These are phyloP conservation scores for Cordyceps tenuipes DNA, from an alignment of 2,329 filamentous ascomycete species.

Conservation along the genomic window DNA sequence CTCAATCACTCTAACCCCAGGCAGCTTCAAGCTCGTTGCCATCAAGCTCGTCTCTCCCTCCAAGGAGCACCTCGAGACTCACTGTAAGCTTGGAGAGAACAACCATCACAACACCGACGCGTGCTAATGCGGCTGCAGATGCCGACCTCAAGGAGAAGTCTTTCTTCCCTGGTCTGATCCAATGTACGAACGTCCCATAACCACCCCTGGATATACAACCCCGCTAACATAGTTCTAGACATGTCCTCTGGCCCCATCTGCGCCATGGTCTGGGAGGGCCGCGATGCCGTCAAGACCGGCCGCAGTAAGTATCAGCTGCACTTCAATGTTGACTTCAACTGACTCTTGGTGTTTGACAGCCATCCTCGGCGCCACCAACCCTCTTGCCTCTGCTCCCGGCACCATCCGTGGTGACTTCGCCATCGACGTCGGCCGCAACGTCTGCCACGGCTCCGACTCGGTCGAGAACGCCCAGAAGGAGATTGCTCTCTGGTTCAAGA, in stretches of 20 bases:
- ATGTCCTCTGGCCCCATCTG: constrained; percentile 95
- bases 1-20: constrained; percentile 3
- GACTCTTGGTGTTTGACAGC: constrained; percentile 32
- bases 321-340: constrained; percentile 14
- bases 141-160: constrained; percentile 85
- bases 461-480: constrained; percentile 99
- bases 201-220: background rate
- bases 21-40: constrained; percentile 92
- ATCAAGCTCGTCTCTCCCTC: constrained; percentile 88
- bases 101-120: background rate
- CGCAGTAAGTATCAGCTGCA: constrained; percentile 52
- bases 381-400: constrained; percentile 83
- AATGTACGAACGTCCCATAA: constrained; percentile 55
- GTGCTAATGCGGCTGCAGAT: constrained; percentile 41
- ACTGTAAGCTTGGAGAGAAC: constrained; percentile 50
- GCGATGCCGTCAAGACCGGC: constrained; percentile 98
- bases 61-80: constrained; percentile 95
- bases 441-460: constrained; percentile 98
- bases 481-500: constrained; percentile 97
- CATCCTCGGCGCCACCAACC: constrained; percentile 99
- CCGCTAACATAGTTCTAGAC: constrained; percentile 46
- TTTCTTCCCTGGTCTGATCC: constrained; percentile 91
- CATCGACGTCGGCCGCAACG: constrained; percentile 81
- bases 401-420: constrained; percentile 96
- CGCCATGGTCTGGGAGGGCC: constrained; percentile 99